A percentile compares a stretch with the other conserved stretches of the same genome.
phyloP scores from a whole-genome alignment of 805 yeast genomes.

The Metschnikowia hibisci region DNA sequence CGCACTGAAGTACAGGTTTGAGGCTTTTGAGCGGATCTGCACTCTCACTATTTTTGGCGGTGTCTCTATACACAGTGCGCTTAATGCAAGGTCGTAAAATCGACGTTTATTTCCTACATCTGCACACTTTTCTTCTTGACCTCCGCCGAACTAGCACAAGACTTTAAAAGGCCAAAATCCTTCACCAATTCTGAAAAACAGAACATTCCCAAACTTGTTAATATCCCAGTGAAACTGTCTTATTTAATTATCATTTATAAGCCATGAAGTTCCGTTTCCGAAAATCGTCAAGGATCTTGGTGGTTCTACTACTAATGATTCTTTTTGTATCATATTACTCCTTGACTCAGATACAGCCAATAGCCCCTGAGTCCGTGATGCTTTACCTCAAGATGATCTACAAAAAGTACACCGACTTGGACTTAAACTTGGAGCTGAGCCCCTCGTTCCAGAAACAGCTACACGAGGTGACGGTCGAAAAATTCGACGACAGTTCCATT shows the following conservation, averaged over 20 bases:
- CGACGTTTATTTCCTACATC: too few relatives aligned
- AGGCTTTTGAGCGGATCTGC: too few relatives aligned
- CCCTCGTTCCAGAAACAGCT: slow-evolving; percentile 1
- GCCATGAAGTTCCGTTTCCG: slow-evolving; percentile 1
- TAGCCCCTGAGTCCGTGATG: background rate
- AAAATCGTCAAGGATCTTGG: background rate
- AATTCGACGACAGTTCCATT: slow-evolving; percentile 3
- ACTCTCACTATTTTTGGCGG: too few relatives aligned
- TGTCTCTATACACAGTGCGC: too few relatives aligned
- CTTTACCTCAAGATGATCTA: slow-evolving; percentile 2
- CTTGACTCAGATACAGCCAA: background rate
- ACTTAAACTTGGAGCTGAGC: slow-evolving; percentile 5
- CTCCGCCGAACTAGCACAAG: too few relatives aligned
- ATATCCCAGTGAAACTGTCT: too few relatives aligned
- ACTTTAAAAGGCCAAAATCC: too few relatives aligned
- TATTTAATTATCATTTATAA: background rate
- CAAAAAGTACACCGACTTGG: background rate
- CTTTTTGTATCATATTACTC: background rate
- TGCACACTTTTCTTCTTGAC: too few relatives aligned
- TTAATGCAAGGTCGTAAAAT: too few relatives aligned
- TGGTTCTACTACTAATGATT: background rate
- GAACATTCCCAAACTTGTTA: too few relatives aligned
- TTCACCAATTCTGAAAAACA: too few relatives aligned
- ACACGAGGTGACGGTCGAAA: slow-evolving; percentile 2
- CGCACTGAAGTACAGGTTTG: too few relatives aligned